A percentile compares a stretch with the other conserved stretches of the same genome.
phyloP scores from a whole-genome alignment of 305 asterid species.

The Andrographis paniculata region DNA sequence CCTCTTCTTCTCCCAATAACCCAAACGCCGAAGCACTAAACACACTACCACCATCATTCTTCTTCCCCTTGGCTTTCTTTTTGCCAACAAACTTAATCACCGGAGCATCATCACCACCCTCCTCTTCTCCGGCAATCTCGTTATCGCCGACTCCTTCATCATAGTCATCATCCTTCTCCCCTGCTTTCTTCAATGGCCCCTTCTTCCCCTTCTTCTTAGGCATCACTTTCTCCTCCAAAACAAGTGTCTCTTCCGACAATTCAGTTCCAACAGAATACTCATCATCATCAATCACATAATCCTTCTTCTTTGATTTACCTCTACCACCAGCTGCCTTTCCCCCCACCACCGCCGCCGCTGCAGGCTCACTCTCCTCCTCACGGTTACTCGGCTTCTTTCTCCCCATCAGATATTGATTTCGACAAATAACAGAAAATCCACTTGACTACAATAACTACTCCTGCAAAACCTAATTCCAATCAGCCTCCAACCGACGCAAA shows the following conservation, averaged over 20 bases:
- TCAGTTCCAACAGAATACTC: constrained; percentile 64
- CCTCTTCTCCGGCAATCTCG: constrained; percentile 22
- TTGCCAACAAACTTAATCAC: constrained; percentile 39
- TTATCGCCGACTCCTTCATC: constrained; percentile 29
- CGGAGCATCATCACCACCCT: constrained; percentile 39
- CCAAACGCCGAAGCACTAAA: constrained; percentile 47
- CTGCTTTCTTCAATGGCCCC: constrained; percentile 38
- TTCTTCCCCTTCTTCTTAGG: constrained; percentile 59
- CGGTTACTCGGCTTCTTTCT: constrained; percentile 58
- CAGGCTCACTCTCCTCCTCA: constrained; percentile 45
- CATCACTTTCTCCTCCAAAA: constrained; percentile 50
- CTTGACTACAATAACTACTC: too few species aligned
- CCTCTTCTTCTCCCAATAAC: constrained; percentile 51
- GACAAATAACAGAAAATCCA: too few species aligned
- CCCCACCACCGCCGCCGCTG: too few species aligned
- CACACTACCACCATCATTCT: constrained; percentile 29
- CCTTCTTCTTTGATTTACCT: constrained; percentile 73
- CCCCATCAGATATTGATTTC: constrained; percentile 54
- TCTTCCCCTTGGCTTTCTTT: constrained; percentile 57
- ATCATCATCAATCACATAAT: constrained; percentile 48
- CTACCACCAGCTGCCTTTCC: constrained; percentile 38
- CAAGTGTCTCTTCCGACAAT: constrained; percentile 45
- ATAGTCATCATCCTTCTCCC: constrained; percentile 34
- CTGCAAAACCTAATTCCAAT: too few species aligned
- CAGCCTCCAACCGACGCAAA: too few species aligned